A percentile compares a stretch with the other conserved stretches of the same genome.
Evolutionary conservation across 108 stramenopile genomes (phyloP).

Genomic region (Cyclotella atomus): DNA sequence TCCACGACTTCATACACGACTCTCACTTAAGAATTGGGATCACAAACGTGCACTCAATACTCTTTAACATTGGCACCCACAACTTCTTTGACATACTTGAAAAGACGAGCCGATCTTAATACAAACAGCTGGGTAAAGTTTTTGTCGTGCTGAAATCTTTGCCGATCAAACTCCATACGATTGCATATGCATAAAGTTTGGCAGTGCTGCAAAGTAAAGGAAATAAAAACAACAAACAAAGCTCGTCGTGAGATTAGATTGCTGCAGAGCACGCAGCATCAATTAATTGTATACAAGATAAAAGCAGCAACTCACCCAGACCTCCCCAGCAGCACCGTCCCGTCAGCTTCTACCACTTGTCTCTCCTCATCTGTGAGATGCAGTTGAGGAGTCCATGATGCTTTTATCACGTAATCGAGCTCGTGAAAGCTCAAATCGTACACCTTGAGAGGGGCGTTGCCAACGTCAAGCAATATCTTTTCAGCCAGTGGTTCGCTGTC

Average conservation of each 20-base stretch:
- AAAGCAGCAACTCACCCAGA: conserved; percentile 21
- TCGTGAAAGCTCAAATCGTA: conserved; percentile 37
- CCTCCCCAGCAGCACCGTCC: conserved; percentile 60
- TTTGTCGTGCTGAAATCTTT: conserved; percentile 6
- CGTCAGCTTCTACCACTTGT: conserved; percentile 47
- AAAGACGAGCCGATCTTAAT: conserved; percentile 46
- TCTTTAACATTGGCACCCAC: too few relatives aligned
- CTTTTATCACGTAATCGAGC: conserved; percentile 26
- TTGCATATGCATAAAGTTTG: conserved; percentile 63
- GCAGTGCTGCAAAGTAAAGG: conserved; percentile 6
- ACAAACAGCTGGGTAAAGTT: conserved; percentile 56
- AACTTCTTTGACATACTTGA: conserved; percentile 41
- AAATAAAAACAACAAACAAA: neutral
- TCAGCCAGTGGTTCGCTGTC: neutral
- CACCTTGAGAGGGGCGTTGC: conserved; percentile 55
- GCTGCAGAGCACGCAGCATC: neutral
- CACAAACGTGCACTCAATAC: too few relatives aligned
- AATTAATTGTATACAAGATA: neutral
- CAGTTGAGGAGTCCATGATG: conserved; percentile 50
- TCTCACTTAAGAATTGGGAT: too few relatives aligned
- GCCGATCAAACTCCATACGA: conserved; percentile 58
- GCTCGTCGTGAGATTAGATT: neutral
- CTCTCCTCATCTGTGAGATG: conserved; percentile 57
- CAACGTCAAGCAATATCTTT: conserved; percentile 46
- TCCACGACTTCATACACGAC: too few relatives aligned